phyloP scores from a whole-genome alignment of 1,284 basidiomycete genomes.

The Naganishia cerealis region DNA sequence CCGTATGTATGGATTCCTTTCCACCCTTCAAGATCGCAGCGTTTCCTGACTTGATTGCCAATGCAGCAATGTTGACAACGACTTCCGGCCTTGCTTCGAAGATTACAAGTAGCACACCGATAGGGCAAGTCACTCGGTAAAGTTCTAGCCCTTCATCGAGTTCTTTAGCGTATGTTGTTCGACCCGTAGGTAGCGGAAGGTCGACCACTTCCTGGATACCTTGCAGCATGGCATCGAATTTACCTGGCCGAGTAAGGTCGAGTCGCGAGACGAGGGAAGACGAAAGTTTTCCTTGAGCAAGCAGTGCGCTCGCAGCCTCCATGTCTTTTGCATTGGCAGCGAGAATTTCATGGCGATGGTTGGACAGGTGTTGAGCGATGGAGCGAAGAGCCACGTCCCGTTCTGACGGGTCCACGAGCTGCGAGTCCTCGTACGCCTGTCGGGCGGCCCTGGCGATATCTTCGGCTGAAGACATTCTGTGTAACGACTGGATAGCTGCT shows the following conservation, averaged over 20 bases:
- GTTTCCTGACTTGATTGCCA: conserved; percentile 97
- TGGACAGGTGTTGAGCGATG: conserved; percentile 67
- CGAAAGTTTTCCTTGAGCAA: conserved; percentile 78
- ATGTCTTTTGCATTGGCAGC: conserved; percentile 78
- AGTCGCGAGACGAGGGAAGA: conserved; percentile 77
- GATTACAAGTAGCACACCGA: conserved; percentile 93
- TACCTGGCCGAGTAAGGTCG: conserved; percentile 78
- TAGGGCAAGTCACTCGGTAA: conserved; percentile 92
- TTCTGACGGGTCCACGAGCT: conserved; percentile 68
- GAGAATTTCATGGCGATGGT: conserved; percentile 67
- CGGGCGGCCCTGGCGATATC: conserved; percentile 74
- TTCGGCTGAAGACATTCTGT: conserved; percentile 43
- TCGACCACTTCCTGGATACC: conserved; percentile 83
- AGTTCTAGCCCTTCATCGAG: conserved; percentile 84
- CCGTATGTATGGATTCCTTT: conserved; percentile 82
- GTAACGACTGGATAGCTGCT: no score
- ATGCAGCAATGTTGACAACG: conserved; percentile 91
- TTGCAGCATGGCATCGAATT: conserved; percentile 91
- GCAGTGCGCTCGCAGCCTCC: conserved; percentile 72
- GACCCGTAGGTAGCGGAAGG: conserved; percentile 82
- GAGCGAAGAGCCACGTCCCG: conserved; percentile 69
- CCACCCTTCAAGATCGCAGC: conserved; percentile 96
- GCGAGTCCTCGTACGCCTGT: conserved; percentile 77
- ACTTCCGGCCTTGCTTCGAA: conserved; percentile 98
- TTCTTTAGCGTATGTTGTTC: conserved; percentile 81